Base-by-base conservation (phyloP, 306 rosid species). In the Rosa rugosa region DNA sequence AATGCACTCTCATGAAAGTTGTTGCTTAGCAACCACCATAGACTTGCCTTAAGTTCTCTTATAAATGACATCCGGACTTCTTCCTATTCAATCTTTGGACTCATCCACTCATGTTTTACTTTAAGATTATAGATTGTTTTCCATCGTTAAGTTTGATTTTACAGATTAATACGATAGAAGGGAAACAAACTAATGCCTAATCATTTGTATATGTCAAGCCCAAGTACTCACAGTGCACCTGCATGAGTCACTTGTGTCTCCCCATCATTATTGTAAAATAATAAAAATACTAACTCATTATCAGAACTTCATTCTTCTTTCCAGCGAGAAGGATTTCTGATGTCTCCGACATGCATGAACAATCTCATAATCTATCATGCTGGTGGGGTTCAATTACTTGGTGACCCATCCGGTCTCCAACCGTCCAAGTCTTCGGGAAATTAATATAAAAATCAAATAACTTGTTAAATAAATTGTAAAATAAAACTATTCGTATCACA, bases 301-400 rank as follows among this genome's bases (percentile, higher is more conserved):
- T 25, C 56, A 17, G 25, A 46, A 65, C 31, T 23, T 40, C 82
- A 36, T 8, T 63, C 31, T 0, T 27, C 77, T 49, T 72, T 47
- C 76, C 71, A 47, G 46, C 25, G 18, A 80, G 41, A 47, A 69
- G 75, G 77, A 73, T 80, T 57, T 80, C 65, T 54, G 20, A 45
- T 51, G 66, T 80, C 78, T 40, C 74, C 60, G 62, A 64, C 67
- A 73, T 34, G 50, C 40, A 38, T 73, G 47, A n/a, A 65, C 44
- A 40, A 41, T 41, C 60, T 65, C 6, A 38, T 27, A 41, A 22
- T 60, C 71, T 66, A 38, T 44, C 49, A 20, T 64, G 41, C 67
- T 8, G 79, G 74, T 53, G 20, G 44, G 64, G 47, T 64, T 63
- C 59, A 40, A 0, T 36, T 6, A 0, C 20, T 38, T 36, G 11